phyloP scores from a whole-genome alignment of 2,329 filamentous ascomycete species.

The Cercospora nicotianae region DNA sequence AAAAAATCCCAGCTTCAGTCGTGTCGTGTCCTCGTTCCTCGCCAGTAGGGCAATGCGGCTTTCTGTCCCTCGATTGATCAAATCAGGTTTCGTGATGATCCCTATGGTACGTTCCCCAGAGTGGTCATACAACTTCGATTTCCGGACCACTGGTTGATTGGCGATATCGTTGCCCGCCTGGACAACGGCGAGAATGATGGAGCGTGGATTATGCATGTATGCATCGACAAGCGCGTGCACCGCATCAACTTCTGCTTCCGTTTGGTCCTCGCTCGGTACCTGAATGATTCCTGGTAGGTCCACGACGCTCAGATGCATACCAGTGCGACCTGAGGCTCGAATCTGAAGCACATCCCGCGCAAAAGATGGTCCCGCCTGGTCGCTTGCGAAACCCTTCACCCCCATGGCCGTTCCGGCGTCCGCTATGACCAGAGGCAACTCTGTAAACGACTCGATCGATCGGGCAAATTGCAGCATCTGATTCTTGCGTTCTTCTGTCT shows the following conservation, averaged over 20 bases:
- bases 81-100: conserved; percentile 42
- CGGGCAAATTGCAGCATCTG: conserved; percentile 23
- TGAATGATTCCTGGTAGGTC: conserved; percentile 39
- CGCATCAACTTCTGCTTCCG: conserved; percentile 41
- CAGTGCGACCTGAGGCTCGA: conserved; percentile 33
- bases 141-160: conserved; percentile 49
- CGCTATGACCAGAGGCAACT: not conserved
- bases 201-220: conserved; percentile 45
- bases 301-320: conserved; percentile 35
- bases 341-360: conserved; percentile 35
- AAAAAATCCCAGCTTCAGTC: conserved; percentile 38
- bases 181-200: conserved; percentile 48
- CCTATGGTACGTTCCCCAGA: conserved; percentile 40
- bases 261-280: conserved; percentile 40
- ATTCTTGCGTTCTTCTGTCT: conserved; percentile 16
- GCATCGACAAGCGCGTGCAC: conserved; percentile 43
- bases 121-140: conserved; percentile 41
- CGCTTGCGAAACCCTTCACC: not conserved
- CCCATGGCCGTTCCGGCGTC: conserved; percentile 24
- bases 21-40: conserved; percentile 28
- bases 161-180: conserved; percentile 48
- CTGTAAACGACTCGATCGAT: conserved; percentile 27
- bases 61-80: conserved; percentile 35
- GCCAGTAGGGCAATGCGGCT: conserved; percentile 28
- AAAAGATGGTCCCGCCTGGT: conserved; percentile 25